Evolutionary conservation across 768 basidiomycete species (phyloP), one percentile per base, ranked within the genome.

Genomic region (Flagelloscypha sp.): DNA sequence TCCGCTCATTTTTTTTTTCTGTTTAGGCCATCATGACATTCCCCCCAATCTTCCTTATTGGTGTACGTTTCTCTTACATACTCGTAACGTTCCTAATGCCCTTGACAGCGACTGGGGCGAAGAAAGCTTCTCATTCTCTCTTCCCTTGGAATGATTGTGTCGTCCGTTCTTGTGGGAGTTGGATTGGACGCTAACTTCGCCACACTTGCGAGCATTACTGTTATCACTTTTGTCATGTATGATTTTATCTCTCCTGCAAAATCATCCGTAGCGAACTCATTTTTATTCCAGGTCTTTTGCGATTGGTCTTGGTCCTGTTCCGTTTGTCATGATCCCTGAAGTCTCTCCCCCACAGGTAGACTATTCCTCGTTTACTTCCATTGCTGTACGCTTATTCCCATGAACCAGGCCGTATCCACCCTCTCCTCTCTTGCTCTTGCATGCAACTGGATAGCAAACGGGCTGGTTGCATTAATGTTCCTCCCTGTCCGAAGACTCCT

Each of bases 301-400:
- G 2, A 59, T 84, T 22, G 94, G 93, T 2, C 68, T 97, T 12
- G 94, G 94, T 1, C 92, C 94, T 2, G 62, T 97, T 22, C 93
- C 94, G 0, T 98, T 92, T 51, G 77, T 98, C 24, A 79, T 97
- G 56, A 79, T 94, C 21, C 79, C 90, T 11, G 92, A 97, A 51
- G 76, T 95, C 15, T 82, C 90, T 2, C 89, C 89, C 2, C 56
- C 71, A 33, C 71, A 83, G 48, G 88, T 83, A 54, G 42, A 84
- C 65, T 25, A 27, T 32, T 27, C 35, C 16, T 4, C 15, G 36
- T 21, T 4, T 15, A 13, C 17, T 20, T 39, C 27, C 27, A 23
- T 31, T 15, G 17, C 17, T 6, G 21, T 22, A n/a, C n/a, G n/a
- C n/a, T n/a, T n/a, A n/a, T n/a, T n/a, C n/a, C n/a, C n/a, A n/a